A percentile compares a stretch with the other conserved stretches of the same genome.
These are phyloP conservation scores for Funneliformis geosporum DNA, from an alignment of 192 early-diverging fungal species.

Conservation along the genomic window DNA sequence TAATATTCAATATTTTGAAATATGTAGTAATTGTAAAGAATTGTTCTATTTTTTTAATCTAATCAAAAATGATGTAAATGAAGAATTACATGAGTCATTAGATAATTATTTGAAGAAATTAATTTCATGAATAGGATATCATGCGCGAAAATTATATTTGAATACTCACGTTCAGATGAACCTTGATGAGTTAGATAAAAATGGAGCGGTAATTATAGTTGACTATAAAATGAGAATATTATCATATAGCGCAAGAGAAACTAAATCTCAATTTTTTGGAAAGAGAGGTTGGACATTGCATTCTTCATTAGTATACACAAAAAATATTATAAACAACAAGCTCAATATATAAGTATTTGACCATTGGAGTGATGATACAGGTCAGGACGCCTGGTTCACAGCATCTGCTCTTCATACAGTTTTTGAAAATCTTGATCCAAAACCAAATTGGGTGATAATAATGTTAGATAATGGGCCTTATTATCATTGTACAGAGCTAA, in stretches of 20 bases:
- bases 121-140: background rate
- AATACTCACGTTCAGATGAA: background rate
- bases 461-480: no score
- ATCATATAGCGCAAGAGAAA: background rate
- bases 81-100: background rate
- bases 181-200: background rate
- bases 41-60: background rate
- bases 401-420: no score
- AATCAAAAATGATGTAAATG: background rate
- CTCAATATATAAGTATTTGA: no score
- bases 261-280: no score
- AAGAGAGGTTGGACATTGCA: no score
- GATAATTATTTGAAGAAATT: background rate
- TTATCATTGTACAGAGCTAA: no score
- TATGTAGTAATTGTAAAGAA: background rate
- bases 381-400: no score
- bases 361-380: no score
- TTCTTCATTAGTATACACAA: no score
- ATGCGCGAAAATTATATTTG: background rate
- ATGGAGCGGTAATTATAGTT: background rate
- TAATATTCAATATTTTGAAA: background rate
- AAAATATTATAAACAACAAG: no score
- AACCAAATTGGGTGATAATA: no score
- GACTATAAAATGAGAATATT: background rate
- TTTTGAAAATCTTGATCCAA: no score